Base-by-base conservation (phyloP, 192 early-diverging fungal species). In the Backusella tarrabulga region DNA sequence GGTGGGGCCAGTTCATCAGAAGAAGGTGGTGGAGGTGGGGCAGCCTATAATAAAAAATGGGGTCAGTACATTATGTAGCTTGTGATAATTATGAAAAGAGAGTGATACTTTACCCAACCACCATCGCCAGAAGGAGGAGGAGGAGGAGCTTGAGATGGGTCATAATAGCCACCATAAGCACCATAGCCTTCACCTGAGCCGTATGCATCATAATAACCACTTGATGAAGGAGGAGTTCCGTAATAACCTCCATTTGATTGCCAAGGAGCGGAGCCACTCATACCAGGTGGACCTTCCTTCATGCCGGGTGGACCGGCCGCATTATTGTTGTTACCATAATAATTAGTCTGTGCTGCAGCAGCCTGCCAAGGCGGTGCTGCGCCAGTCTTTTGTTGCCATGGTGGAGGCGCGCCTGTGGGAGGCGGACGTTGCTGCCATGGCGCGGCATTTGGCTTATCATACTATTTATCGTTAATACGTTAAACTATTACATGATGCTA, bases 361-460 rank as follows among this genome's bases (percentile, higher is more conserved):
- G 79, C 68, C 14, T 70, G 71, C 46, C 76, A 68, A 68, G 80
- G 52, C 35, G 54, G 35, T 44, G 68, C 85, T 68, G 73, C 77
- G 15, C 77, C 74, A 7, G 78, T 67, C 34, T 41, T 34, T 71
- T 78, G 81, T 73, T 85, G 84, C 81, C 81, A 85, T 56, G 81
- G 84, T 60, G 84, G 79, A 21, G 79, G 67, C 54, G 40, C 42
- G 21, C 69, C 60, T 14, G 75, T 32, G 17, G 79, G 35, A 17
- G 71, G 71, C n/a, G 84, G 71, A 34, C 56, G 52, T 56, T 74
- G 68, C 60, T 76, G 78, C 84, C 84, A 85, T 6, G 84, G 84
- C 32, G 84, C 79, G 41, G 77, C 70, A 15, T 68, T 63, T 14
- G 35, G 66, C 21, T 66, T 12, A 14, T 46, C 67, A 23, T 80